Evolutionary conservation across 805 yeast species (phyloP).

Genomic region (Kazachstania psychrophila): DNA sequence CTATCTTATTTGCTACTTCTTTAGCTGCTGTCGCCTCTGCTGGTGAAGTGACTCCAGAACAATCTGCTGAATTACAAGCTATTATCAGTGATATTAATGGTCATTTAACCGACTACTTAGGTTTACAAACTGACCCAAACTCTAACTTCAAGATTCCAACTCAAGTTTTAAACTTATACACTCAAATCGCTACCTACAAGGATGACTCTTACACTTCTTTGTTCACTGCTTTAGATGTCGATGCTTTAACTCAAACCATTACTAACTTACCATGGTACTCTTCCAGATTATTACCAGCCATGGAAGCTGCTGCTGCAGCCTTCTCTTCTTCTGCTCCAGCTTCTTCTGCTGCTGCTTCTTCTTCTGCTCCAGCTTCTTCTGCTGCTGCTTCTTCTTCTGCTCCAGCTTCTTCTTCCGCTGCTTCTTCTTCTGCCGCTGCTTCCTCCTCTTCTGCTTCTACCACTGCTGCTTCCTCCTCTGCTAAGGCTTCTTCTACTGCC

Average conservation of each 20-base stretch:
- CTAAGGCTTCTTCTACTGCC: conserved; percentile 3
- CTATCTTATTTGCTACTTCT: conserved; percentile 6
- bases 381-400: conserved; percentile 2
- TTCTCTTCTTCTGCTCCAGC: conserved; percentile 3
- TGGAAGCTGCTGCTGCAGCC: conserved; percentile 6
- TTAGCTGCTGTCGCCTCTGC: conserved; percentile 6
- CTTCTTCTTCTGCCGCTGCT: conserved; percentile 1
- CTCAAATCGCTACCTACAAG: conserved; percentile 26
- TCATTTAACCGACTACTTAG: conserved; percentile 10
- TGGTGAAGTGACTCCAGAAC: conserved; percentile 4
- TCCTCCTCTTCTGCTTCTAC: conserved; percentile 2
- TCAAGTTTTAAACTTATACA: conserved; percentile 22
- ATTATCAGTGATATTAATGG: conserved; percentile 11
- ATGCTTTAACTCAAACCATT: conserved; percentile 21
- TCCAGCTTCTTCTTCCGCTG: conserved; percentile 1
- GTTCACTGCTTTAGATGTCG: conserved; percentile 20
- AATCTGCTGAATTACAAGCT: conserved; percentile 10
- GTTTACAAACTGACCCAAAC: conserved; percentile 5
- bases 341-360: conserved; percentile 1
- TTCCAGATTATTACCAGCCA: conserved; percentile 16
- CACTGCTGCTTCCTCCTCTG: conserved; percentile 5
- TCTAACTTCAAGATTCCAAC: conserved; percentile 22
- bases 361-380: conserved; percentile 1
- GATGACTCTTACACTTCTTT: conserved; percentile 30
- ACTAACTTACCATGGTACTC: conserved; percentile 30